phyloP scores from a whole-genome alignment of 441 rosid genomes.

The Raphanus hybrid region DNA sequence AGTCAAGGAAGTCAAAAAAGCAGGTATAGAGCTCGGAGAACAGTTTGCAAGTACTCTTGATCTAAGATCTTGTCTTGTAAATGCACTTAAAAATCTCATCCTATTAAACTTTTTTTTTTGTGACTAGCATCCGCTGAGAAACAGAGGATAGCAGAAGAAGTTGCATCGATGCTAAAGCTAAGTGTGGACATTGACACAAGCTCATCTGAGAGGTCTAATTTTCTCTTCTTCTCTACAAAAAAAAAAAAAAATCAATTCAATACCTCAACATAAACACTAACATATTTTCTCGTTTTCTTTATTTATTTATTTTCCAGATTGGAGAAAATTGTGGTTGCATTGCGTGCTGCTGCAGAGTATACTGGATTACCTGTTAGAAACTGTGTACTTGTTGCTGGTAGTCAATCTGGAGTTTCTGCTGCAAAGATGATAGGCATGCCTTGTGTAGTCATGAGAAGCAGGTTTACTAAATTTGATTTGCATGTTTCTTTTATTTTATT shows the following conservation, averaged over 20 bases:
- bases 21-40: constrained; percentile 51
- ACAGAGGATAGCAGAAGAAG: constrained; percentile 87
- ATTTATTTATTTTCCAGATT: constrained; percentile 44
- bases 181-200: constrained; percentile 78
- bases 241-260: not conserved
- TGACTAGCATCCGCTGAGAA: constrained; percentile 81
- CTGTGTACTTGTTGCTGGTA: constrained; percentile 86
- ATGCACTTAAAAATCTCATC: constrained; percentile 18
- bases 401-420: constrained; percentile 76
- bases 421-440: constrained; percentile 88
- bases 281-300: not conserved
- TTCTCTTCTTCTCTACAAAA: not conserved
- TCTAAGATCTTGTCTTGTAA: not conserved
- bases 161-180: constrained; percentile 85
- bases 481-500: not conserved
- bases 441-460: constrained; percentile 83
- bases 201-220: constrained; percentile 71
- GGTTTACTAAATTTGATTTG: constrained; percentile 49
- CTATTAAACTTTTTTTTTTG: constrained; percentile 26
- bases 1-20: constrained; percentile 77
- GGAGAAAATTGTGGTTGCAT: constrained; percentile 73
- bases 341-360: constrained; percentile 87
- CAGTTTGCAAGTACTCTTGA: constrained; percentile 2
- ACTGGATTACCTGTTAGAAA: constrained; percentile 55
- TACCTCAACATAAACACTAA: not conserved